Conservation (phyloP, 1,284 basidiomycete genomes). For the Malassezia vespertilionis region DNA sequence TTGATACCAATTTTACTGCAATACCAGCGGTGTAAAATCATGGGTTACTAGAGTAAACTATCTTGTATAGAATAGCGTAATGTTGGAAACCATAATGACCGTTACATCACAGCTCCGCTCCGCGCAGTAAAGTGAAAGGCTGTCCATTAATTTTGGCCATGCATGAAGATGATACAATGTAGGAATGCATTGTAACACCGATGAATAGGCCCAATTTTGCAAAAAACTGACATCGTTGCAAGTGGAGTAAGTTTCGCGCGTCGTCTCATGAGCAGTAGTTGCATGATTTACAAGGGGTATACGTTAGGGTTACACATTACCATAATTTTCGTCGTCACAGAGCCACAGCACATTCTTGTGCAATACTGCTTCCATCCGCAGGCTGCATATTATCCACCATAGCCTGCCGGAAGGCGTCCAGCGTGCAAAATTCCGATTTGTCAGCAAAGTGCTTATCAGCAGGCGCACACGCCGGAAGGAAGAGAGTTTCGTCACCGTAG, state of each 20-base stretch:
- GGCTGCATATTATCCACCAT: conserved; percentile 31
- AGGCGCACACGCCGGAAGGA: conserved; percentile 59
- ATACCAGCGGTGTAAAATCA: conserved; percentile 56
- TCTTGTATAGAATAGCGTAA: neutral
- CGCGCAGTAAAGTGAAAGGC: conserved; percentile 15
- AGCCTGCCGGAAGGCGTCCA: conserved; percentile 56
- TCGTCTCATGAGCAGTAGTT: too few species aligned
- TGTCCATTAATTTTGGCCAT: conserved; percentile 17
- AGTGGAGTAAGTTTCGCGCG: too few species aligned
- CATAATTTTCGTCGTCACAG: too few species aligned
- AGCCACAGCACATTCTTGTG: conserved; percentile 32
- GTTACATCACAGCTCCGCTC: conserved; percentile 6
- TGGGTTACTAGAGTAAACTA: neutral
- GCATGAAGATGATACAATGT: conserved; percentile 18
- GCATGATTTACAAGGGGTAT: too few species aligned
- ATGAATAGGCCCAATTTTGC: conserved; percentile 21
- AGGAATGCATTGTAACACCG: conserved; percentile 12
- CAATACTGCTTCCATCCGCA: conserved; percentile 29
- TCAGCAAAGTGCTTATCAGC: conserved; percentile 62
- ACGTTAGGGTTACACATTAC: too few species aligned
- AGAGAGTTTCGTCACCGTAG: conserved; percentile 61
- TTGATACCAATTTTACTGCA: conserved; percentile 72
- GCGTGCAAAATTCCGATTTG: conserved; percentile 64
- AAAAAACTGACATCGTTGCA: neutral
- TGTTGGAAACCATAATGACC: conserved; percentile 17